Conservation (phyloP, 1,139 yeast genomes). For the Meyerozyma athensensis region DNA sequence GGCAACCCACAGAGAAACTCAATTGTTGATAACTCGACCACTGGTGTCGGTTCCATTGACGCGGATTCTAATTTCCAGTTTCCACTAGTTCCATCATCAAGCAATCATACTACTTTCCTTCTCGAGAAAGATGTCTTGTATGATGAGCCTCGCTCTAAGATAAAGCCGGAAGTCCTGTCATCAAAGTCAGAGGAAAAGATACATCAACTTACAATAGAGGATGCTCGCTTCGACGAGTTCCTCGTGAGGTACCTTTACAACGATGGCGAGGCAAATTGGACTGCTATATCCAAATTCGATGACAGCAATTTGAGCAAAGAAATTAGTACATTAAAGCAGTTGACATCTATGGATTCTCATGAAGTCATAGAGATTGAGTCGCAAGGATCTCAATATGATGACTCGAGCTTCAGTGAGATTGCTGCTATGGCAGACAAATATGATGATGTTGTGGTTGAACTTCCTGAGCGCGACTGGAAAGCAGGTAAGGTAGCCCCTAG, state of each 20-base stretch:
- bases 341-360: conserved; percentile 13
- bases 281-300: background rate
- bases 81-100: background rate
- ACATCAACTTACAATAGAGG: background rate
- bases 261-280: conserved; percentile 5
- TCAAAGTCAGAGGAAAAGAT: background rate
- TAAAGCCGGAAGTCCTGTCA: background rate
- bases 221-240: background rate
- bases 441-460: background rate
- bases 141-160: background rate
- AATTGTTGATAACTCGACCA: background rate
- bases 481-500: background rate
- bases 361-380: conserved; percentile 11
- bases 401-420: background rate
- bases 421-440: background rate
- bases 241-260: background rate
- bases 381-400: background rate
- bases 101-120: background rate
- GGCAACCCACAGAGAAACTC: background rate
- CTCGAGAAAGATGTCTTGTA: background rate
- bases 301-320: conserved; percentile 15
- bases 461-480: background rate
- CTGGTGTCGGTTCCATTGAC: too few relatives aligned
- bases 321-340: conserved; percentile 18
- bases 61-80: too few relatives aligned